These are phyloP conservation scores for Arthrobotrys entomopaga DNA, from an alignment of 2,329 filamentous ascomycete genomes.

Conservation along the genomic window DNA sequence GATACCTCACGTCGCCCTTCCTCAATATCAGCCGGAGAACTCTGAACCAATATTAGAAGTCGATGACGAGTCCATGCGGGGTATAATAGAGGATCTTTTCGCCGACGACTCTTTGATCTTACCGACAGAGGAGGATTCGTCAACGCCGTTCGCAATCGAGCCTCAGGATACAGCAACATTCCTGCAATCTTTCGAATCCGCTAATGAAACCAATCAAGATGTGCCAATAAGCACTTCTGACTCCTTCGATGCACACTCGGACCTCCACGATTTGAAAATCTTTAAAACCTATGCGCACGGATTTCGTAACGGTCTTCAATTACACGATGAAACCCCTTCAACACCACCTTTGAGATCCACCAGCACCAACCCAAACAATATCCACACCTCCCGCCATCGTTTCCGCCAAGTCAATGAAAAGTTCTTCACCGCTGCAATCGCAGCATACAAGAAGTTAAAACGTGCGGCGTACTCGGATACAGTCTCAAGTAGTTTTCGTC, in stretches of 20 bases:
- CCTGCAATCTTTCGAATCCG: background rate
- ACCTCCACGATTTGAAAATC: background rate
- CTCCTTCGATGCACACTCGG: background rate
- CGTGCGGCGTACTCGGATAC: slow-evolving; percentile 6
- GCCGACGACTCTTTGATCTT: background rate
- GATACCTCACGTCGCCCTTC: background rate
- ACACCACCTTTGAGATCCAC: background rate
- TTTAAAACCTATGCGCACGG: slow-evolving; percentile 12
- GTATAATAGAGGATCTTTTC: background rate
- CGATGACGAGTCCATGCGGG: background rate
- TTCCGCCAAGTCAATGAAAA: slow-evolving; percentile 7
- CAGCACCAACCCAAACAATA: background rate
- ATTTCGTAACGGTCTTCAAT: slow-evolving; percentile 24
- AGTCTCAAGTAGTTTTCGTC: slow-evolving; percentile 7
- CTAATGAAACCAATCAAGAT: background rate
- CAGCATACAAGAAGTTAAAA: slow-evolving; percentile 15
- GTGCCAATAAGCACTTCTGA: too few relatives aligned
- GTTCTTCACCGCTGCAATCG: slow-evolving; percentile 5
- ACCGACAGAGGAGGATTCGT: background rate
- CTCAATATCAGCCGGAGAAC: background rate
- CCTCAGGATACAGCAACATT: background rate
- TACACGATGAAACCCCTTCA: background rate
- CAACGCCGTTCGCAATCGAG: background rate
- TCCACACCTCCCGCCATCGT: slow-evolving; percentile 6
- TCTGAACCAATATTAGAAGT: background rate